A percentile compares a stretch with the other conserved stretches of the same genome.
These are phyloP conservation scores for Posidonia australis DNA, from an alignment of 106 monocot genomes.

Conservation along the genomic window DNA sequence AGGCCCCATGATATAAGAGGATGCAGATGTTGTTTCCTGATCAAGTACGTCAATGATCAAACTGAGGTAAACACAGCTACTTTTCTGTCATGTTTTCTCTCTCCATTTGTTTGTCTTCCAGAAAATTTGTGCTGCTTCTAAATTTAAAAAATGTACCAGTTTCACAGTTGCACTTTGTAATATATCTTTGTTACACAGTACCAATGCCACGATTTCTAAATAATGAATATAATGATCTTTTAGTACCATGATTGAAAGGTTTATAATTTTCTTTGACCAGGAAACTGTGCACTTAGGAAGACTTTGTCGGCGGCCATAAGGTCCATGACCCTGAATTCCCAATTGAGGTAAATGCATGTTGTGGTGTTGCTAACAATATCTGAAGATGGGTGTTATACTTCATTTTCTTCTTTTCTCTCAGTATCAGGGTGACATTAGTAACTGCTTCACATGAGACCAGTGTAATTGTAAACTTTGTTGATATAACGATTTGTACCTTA, in stretches of 20 bases:
- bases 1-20: slow-evolving; percentile 72
- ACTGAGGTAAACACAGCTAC: slow-evolving; percentile 25
- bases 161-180: too few relatives aligned
- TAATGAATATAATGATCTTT: not conserved
- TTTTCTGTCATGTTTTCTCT: not conserved
- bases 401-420: too few relatives aligned
- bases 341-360: too few relatives aligned
- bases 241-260: not conserved
- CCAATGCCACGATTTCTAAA: not conserved
- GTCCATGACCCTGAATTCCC: not conserved
- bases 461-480: too few relatives aligned
- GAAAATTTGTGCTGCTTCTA: too few relatives aligned
- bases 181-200: too few relatives aligned
- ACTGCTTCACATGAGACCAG: too few relatives aligned
- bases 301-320: slow-evolving; percentile 29
- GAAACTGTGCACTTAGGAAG: slow-evolving; percentile 39
- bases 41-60: slow-evolving; percentile 50
- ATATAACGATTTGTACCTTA: too few relatives aligned
- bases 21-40: slow-evolving; percentile 61
- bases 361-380: too few relatives aligned
- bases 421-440: too few relatives aligned
- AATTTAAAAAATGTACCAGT: too few relatives aligned
- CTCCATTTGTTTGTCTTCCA: not conserved
- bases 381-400: too few relatives aligned
- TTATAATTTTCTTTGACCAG: slow-evolving; percentile 17